Evolutionary conservation across 1,284 basidiomycete species (phyloP), one percentile per base, ranked within the genome.

Genomic region (Ustilago shanxiensis): DNA sequence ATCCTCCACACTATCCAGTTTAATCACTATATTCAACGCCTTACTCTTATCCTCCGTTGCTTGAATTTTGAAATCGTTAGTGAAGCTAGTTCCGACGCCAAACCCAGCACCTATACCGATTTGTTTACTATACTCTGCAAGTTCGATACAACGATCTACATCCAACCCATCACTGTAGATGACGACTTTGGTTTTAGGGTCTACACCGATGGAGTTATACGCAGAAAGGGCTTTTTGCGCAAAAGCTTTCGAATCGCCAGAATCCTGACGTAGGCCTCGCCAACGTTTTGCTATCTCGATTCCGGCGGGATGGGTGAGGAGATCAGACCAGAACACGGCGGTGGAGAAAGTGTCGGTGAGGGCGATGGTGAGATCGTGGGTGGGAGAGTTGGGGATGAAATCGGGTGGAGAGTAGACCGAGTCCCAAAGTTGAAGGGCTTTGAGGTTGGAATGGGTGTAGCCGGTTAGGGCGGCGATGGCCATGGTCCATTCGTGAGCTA

Each of bases 401-500:
- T 79, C 73, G 3, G 84, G 83, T 16, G 83, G 81, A 2, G 78
- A 73, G 56, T 85, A 86, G 64, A 84, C 73, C 0, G 74, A 26
- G 39, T 86, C 84, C 84, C 84, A 86, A 6, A 79, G 70, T 52
- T 84, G 65, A 2, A 85, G 66, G 3, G 84, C 77, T 14, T 65
- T 66, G 26, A 82, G 61, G 66, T 84, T 83, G 22, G 73, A 68
- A 41, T 70, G 77, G 2, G 72, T 56, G 64, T 86, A 86, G 2
- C 82, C 83, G 14, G 63, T 53, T 1, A 84, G 55, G 7, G 83
- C 83, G 2, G 83, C 84, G 9, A 86, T 63, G 1, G 76, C 84
- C 84, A 86, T 86, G 37, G 83, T 84, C 83, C 83, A 86, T 61
- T 86, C 84, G 63, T 86, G 84, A 2, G 84, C 84, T 18, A 86